Percentiles rank a stretch among this genome's conserved stretches.
phyloP scores from a whole-genome alignment of 768 basidiomycete genomes.

The Suillus subluteus region DNA sequence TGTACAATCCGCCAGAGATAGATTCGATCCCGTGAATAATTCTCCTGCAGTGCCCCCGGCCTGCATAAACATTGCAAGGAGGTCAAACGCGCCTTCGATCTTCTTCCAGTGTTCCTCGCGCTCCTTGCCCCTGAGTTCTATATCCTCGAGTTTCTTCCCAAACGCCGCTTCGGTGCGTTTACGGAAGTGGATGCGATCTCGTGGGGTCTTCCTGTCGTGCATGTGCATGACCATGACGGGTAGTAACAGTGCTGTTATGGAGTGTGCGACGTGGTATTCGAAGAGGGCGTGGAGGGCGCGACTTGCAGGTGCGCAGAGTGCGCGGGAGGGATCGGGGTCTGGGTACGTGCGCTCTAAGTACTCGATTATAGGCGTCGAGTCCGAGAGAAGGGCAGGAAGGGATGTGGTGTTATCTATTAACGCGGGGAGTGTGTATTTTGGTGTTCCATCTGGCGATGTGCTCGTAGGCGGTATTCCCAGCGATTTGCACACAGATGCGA shows the following conservation, averaged over 20 bases:
- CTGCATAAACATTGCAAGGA: constrained; percentile 12
- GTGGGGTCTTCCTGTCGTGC: constrained; percentile 24
- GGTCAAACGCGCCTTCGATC: constrained; percentile 23
- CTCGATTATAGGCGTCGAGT: constrained; percentile 39
- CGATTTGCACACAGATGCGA: constrained; percentile 26
- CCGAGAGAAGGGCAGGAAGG: constrained; percentile 30
- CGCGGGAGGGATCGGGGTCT: constrained; percentile 16
- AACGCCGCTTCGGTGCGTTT: constrained; percentile 19
- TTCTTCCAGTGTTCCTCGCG: constrained; percentile 27
- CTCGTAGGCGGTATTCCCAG: constrained; percentile 32
- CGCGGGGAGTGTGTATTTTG: constrained; percentile 38
- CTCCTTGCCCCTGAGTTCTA: constrained; percentile 21
- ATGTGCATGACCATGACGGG: constrained; percentile 27
- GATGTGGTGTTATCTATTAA: constrained; percentile 25
- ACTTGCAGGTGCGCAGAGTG: constrained; percentile 23
- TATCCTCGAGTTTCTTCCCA: constrained; percentile 15
- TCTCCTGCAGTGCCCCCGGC: constrained; percentile 11
- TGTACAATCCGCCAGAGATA: constrained; percentile 32
- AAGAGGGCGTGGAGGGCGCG: constrained; percentile 29
- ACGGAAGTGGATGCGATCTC: constrained; percentile 22
- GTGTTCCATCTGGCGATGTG: constrained; percentile 27
- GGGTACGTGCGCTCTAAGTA: constrained; percentile 39
- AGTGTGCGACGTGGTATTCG: constrained; percentile 21
- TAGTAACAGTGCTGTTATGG: constrained; percentile 20
- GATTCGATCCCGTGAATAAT: constrained; percentile 26